phyloP scores from a whole-genome alignment of 495 filamentous ascomycete genomes.

The Podospora pseudocomata region DNA sequence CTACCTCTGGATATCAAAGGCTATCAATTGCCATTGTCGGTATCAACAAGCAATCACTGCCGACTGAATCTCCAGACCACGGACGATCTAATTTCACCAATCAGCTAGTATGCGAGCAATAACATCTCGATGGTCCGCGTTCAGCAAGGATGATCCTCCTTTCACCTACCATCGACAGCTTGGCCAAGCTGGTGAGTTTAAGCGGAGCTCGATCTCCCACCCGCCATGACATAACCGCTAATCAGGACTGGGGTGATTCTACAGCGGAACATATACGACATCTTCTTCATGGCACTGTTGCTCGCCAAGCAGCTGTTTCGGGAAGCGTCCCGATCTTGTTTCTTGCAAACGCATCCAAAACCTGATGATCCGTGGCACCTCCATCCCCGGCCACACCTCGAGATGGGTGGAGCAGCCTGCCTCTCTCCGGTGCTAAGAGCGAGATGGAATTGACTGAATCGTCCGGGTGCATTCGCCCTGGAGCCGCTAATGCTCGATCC shows the following conservation, averaged over 20 bases:
- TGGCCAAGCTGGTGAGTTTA: not conserved
- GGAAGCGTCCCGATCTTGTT: conserved; percentile 10
- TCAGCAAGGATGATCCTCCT: not conserved
- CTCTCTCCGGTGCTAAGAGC: not conserved
- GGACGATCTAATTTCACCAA: not conserved
- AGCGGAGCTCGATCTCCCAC: not conserved
- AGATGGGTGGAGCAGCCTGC: not conserved
- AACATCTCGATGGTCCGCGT: not conserved
- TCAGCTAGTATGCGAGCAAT: not conserved
- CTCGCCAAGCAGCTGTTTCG: conserved; percentile 11
- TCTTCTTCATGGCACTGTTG: not conserved
- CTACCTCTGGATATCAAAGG: not conserved
- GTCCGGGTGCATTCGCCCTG: conserved; percentile 22
- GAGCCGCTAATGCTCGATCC: conserved; percentile 16
- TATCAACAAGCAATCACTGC: too few species aligned
- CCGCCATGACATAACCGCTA: conserved; percentile 4
- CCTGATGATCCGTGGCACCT: not conserved
- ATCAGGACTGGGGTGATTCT: not conserved
- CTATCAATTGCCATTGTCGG: not conserved
- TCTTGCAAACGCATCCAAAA: not conserved
- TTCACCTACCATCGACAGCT: not conserved
- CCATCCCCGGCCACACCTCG: not conserved
- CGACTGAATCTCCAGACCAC: not conserved
- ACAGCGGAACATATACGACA: not conserved
- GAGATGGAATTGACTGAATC: conserved; percentile 12